phyloP scores from a whole-genome alignment of 2,329 filamentous ascomycete species.

The Penicillium sp. region DNA sequence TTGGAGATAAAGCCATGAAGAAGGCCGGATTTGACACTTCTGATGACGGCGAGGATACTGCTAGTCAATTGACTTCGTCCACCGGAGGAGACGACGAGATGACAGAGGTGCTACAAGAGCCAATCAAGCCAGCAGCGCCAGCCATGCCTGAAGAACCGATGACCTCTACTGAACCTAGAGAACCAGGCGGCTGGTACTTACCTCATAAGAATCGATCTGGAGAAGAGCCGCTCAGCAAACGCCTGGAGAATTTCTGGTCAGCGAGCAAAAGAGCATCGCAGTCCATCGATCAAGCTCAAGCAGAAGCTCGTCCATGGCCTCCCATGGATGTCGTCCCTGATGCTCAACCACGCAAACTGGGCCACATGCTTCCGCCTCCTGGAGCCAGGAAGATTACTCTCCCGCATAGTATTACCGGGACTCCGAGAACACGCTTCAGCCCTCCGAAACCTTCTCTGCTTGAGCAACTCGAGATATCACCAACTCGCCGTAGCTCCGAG shows the following conservation, averaged over 20 bases:
- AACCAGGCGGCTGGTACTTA: conserved; percentile 36
- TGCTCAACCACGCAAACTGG: conserved; percentile 32
- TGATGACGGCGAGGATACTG: conserved; percentile 41
- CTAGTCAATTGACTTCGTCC: conserved; percentile 40
- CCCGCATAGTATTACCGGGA: conserved; percentile 42
- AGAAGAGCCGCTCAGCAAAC: conserved; percentile 46
- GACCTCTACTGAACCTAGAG: neutral
- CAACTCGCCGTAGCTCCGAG: conserved; percentile 41
- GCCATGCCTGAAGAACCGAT: neutral
- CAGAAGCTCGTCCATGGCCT: conserved; percentile 27
- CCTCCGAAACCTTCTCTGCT: conserved; percentile 49
- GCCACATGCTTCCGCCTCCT: conserved; percentile 34
- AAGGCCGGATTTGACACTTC: conserved; percentile 44
- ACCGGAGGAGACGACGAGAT: conserved; percentile 40
- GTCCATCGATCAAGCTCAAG: conserved; percentile 27
- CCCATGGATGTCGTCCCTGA: conserved; percentile 26
- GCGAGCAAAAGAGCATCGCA: conserved; percentile 39
- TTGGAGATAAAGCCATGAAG: conserved; percentile 45
- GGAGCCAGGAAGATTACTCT: conserved; percentile 41
- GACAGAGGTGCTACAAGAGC: conserved; percentile 37
- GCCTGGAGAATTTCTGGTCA: conserved; percentile 48
- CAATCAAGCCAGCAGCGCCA: conserved; percentile 7
- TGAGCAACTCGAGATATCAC: conserved; percentile 46
- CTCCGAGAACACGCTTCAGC: conserved; percentile 48
- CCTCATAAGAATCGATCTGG: conserved; percentile 36